Percentiles rank a stretch among this genome's conserved stretches.
phyloP scores from a whole-genome alignment of 345 rosid species.

The Syzygium jambos region DNA sequence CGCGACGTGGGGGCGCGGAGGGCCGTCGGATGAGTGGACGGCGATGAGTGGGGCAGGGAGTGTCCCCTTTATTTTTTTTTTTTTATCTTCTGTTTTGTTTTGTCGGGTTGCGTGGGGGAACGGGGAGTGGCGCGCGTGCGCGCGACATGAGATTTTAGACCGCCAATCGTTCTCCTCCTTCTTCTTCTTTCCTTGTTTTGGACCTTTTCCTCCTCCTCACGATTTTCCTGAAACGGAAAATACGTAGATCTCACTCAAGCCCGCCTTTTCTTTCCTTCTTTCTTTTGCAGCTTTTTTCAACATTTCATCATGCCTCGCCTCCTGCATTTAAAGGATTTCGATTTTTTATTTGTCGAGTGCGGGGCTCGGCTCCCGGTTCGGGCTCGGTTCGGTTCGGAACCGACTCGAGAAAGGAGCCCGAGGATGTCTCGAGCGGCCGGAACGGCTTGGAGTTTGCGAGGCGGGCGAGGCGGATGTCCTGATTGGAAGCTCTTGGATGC shows the following conservation, averaged over 20 bases:
- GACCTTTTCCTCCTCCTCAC: no score
- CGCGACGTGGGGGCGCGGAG: neutral
- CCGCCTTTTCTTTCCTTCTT: neutral
- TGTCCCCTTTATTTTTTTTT: no score
- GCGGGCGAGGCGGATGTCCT: accelerated
- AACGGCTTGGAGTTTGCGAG: neutral
- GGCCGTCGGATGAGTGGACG: neutral
- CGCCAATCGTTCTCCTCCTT: neutral
- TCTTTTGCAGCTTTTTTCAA: neutral
- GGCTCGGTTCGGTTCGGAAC: neutral
- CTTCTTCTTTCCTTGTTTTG: neutral
- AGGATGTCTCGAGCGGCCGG: neutral
- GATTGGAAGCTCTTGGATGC: neutral
- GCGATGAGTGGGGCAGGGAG: neutral
- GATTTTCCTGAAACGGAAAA: neutral
- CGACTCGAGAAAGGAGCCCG: accelerated
- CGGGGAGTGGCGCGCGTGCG: neutral
- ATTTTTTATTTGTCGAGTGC: neutral
- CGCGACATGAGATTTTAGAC: neutral
- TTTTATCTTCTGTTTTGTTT: neutral
- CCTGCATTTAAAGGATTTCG: neutral
- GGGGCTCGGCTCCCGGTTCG: no score
- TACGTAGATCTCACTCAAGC: neutral
- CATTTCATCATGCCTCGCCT: neutral
- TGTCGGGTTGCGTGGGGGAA: neutral